Conservation (phyloP, 495 filamentous ascomycete genomes). For the Podospora australis region DNA sequence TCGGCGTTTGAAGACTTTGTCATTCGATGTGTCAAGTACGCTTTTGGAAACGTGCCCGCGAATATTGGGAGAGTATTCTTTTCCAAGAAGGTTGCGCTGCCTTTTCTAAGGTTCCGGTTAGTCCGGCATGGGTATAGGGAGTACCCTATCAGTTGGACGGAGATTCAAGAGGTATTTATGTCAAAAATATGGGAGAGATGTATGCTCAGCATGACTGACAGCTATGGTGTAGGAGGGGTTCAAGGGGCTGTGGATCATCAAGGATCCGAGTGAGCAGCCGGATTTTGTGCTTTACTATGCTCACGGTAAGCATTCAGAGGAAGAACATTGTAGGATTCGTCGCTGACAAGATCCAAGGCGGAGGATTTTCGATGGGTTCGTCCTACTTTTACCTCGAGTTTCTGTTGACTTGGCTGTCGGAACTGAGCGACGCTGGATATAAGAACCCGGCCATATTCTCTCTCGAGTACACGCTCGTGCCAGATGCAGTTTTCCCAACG, state of each 20-base stretch:
- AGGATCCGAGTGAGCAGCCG: slow-evolving; percentile 44
- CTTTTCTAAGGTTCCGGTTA: slow-evolving; percentile 68
- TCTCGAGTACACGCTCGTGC: slow-evolving; percentile 73
- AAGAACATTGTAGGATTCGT: neutral
- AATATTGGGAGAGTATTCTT: slow-evolving; percentile 67
- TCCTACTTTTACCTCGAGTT: slow-evolving; percentile 78
- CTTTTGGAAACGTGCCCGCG: slow-evolving; percentile 61
- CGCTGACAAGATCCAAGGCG: slow-evolving; percentile 35
- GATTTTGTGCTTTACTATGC: slow-evolving; percentile 69
- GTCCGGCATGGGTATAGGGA: slow-evolving; percentile 57
- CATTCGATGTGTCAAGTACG: slow-evolving; percentile 67
- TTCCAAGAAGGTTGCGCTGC: slow-evolving; percentile 60
- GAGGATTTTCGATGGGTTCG: slow-evolving; percentile 73
- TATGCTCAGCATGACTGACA: slow-evolving; percentile 19
- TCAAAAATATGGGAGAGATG: neutral
- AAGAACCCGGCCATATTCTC: slow-evolving; percentile 70
- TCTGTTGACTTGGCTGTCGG: slow-evolving; percentile 55
- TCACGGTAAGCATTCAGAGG: slow-evolving; percentile 50
- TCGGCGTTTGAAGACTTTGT: slow-evolving; percentile 68
- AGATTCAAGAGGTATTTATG: slow-evolving; percentile 43
- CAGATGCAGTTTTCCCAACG: slow-evolving; percentile 59
- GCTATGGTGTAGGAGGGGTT: slow-evolving; percentile 24
- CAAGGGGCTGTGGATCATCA: slow-evolving; percentile 56
- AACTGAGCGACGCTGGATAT: slow-evolving; percentile 54
- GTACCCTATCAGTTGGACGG: slow-evolving; percentile 57